Evolutionary conservation across 2,329 filamentous ascomycete species (phyloP).

Genomic region (Pestalotiopsis sp.): DNA sequence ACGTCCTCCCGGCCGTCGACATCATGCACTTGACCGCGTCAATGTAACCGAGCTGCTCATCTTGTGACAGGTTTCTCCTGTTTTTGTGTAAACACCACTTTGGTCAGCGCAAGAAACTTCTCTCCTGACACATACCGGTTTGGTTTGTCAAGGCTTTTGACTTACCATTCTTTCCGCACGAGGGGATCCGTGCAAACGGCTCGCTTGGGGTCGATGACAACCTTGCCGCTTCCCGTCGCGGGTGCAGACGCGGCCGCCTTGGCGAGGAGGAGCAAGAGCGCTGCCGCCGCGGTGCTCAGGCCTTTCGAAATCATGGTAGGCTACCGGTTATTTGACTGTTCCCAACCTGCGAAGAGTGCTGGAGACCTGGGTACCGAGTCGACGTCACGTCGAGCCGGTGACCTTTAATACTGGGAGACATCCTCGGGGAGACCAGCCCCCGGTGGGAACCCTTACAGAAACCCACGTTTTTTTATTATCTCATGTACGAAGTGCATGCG

Average conservation of each 20-base stretch:
- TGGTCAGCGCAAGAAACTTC: neutral
- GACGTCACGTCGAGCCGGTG: neutral
- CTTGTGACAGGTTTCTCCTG: conserved; percentile 6
- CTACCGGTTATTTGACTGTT: no score
- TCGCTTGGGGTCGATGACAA: neutral
- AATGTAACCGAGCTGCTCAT: conserved; percentile 36
- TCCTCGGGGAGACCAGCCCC: neutral
- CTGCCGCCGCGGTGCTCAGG: neutral
- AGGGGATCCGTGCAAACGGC: conserved; percentile 1
- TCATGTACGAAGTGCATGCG: no score
- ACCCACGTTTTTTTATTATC: no score
- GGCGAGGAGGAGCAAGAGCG: neutral
- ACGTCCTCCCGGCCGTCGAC: conserved; percentile 27
- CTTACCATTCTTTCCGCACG: conserved; percentile 10
- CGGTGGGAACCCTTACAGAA: no score
- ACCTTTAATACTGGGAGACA: neutral
- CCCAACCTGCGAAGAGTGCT: neutral
- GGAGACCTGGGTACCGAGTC: neutral
- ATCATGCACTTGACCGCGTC: conserved; percentile 41
- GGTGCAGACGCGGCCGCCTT: neutral
- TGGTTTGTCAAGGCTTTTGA: neutral
- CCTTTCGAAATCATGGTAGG: neutral
- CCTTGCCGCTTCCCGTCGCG: neutral
- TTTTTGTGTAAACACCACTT: neutral
- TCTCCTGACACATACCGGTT: no score